Percentiles rank a stretch among this genome's conserved stretches.
Conservation (phyloP, 306 rosid genomes). For the Cajanus cajan region DNA sequence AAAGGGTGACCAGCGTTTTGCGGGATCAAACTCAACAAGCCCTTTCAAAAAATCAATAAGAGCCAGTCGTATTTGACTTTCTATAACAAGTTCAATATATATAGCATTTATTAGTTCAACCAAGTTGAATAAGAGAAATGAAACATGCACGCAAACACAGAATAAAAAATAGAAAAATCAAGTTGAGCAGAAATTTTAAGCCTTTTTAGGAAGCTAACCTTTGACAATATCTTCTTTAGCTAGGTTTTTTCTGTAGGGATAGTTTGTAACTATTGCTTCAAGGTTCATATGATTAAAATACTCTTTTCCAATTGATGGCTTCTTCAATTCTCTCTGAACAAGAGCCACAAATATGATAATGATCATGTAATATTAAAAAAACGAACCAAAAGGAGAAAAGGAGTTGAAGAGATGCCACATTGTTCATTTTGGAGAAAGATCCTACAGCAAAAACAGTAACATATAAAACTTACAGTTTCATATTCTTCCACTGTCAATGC, state of each 20-base stretch:
- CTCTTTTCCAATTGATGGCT: conserved; percentile 90
- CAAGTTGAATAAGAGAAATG: conserved; percentile 2
- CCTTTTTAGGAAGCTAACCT: conserved; percentile 55
- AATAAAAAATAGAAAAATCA: conserved; percentile 13
- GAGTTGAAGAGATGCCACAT: conserved; percentile 2
- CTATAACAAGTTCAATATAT: conserved; percentile 52
- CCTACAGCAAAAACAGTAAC: not conserved
- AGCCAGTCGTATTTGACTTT: conserved; percentile 81
- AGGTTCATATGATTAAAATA: conserved; percentile 89
- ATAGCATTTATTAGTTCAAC: conserved; percentile 35
- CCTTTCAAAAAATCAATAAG: conserved; percentile 94
- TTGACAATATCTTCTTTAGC: conserved; percentile 73
- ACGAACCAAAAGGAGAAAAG: conserved; percentile 12
- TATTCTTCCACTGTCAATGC: conserved; percentile 88
- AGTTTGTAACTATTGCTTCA: conserved; percentile 81
- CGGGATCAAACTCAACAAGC: conserved; percentile 94
- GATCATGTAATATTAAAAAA: not conserved
- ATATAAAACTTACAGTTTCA: conserved; percentile 78
- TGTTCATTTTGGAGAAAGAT: conserved; percentile 18
- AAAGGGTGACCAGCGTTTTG: conserved; percentile 97
- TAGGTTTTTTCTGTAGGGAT: conserved; percentile 92
- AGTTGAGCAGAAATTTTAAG: conserved; percentile 16
- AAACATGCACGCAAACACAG: not conserved
- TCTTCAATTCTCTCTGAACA: conserved; percentile 88
- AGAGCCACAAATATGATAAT: conserved; percentile 39